Conservation (phyloP, 345 rosid species). For the Populus ilicifolia region DNA sequence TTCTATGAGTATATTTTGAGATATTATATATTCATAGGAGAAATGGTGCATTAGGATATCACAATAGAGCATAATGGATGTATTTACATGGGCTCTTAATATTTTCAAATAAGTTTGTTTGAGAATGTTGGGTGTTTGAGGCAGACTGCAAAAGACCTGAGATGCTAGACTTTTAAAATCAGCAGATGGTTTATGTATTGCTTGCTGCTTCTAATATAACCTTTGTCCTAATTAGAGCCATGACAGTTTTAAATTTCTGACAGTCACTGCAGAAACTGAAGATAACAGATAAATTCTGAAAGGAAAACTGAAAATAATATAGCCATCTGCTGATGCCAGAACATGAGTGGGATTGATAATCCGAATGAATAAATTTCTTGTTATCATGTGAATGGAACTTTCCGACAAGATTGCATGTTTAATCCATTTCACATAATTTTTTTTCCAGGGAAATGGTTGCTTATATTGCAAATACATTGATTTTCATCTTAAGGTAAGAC, state of each 20-base stretch:
- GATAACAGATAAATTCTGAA: background rate
- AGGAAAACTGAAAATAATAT: background rate
- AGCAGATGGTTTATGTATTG: background rate
- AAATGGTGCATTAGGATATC: background rate
- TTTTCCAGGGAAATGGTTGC: conserved; percentile 91
- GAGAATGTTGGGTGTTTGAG: background rate
- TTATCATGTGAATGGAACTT: background rate
- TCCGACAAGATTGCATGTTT: background rate
- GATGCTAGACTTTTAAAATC: background rate
- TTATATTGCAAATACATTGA: conserved; percentile 91
- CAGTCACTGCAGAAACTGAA: background rate
- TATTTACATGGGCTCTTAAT: background rate
- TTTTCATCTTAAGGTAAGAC: conserved; percentile 85
- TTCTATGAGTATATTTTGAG: background rate
- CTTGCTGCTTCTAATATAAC: background rate
- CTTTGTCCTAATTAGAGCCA: background rate
- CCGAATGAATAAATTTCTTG: background rate
- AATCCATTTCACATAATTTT: conserved; percentile 1
- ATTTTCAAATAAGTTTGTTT: background rate
- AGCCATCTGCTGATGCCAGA: background rate
- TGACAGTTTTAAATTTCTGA: background rate
- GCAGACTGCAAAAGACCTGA: background rate
- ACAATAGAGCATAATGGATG: background rate
- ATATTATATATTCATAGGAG: background rate
- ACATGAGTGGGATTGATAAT: background rate